Evolutionary conservation across 495 filamentous ascomycete genomes (phyloP).

Genomic region (Aspergillus coremiiformis): DNA sequence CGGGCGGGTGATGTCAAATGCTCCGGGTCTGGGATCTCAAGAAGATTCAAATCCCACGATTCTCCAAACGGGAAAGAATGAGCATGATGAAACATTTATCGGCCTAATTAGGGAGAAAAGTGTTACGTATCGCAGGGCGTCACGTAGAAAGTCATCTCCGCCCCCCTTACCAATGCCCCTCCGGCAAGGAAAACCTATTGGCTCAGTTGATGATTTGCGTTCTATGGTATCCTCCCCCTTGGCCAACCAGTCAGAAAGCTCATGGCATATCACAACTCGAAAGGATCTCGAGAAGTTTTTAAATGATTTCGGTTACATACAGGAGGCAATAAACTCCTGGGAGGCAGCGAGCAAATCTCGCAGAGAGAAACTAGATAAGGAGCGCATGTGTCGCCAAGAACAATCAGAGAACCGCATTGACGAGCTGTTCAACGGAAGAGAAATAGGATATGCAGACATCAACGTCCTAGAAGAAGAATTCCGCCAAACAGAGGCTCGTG

Average conservation of each 20-base stretch:
- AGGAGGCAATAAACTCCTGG: slow-evolving; percentile 37
- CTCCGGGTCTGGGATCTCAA: slow-evolving; percentile 11
- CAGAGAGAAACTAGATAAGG: slow-evolving; percentile 39
- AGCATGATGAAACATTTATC: slow-evolving; percentile 39
- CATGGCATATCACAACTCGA: slow-evolving; percentile 29
- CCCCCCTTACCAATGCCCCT: slow-evolving; percentile 28
- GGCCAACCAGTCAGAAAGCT: slow-evolving; percentile 29
- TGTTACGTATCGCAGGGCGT: slow-evolving; percentile 26
- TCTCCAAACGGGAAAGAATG: slow-evolving; percentile 12
- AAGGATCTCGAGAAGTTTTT: slow-evolving; percentile 28
- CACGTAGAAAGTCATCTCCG: slow-evolving; percentile 17
- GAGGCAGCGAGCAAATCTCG: slow-evolving; percentile 36
- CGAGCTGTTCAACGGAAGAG: slow-evolving; percentile 49
- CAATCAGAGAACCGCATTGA: slow-evolving; percentile 49
- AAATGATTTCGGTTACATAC: slow-evolving; percentile 47
- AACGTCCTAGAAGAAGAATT: slow-evolving; percentile 54
- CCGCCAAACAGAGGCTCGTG: slow-evolving; percentile 45
- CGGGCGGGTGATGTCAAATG: slow-evolving; percentile 38
- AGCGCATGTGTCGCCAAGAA: slow-evolving; percentile 45
- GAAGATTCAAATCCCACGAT: slow-evolving; percentile 13
- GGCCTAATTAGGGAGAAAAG: slow-evolving; percentile 43
- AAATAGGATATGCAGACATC: slow-evolving; percentile 57
- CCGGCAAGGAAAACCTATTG: slow-evolving; percentile 17
- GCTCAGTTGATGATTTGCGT: slow-evolving; percentile 29
- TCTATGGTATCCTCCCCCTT: slow-evolving; percentile 29